These are phyloP conservation scores for Adansonia rubrostipa DNA, from an alignment of 441 rosid genomes.

Conservation along the genomic window DNA sequence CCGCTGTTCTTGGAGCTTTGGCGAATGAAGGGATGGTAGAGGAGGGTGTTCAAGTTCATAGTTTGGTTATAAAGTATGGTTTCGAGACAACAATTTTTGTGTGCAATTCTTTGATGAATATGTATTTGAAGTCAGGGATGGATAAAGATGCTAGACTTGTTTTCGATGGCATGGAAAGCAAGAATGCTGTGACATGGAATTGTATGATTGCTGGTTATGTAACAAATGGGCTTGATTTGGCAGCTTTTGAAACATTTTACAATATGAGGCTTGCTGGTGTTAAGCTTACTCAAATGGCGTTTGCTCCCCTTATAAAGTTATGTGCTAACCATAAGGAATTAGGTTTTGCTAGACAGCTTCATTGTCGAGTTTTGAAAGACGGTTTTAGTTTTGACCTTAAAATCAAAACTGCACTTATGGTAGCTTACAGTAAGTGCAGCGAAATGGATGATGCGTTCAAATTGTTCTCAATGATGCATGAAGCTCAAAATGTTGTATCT, in stretches of 20 bases:
- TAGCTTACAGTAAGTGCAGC: conserved; percentile 53
- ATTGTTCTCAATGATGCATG: conserved; percentile 40
- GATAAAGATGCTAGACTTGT: conserved; percentile 48
- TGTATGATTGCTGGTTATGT: conserved; percentile 59
- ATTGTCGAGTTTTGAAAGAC: conserved; percentile 47
- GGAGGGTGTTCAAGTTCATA: conserved; percentile 54
- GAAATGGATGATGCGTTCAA: conserved; percentile 50
- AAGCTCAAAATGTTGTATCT: conserved; percentile 47
- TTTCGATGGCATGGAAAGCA: conserved; percentile 48
- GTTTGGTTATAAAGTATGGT: conserved; percentile 53
- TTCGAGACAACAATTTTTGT: conserved; percentile 42
- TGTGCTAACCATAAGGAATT: conserved; percentile 54
- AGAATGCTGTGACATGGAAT: conserved; percentile 65
- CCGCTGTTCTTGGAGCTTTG: conserved; percentile 61
- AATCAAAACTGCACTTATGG: conserved; percentile 53
- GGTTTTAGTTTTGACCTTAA: conserved; percentile 52
- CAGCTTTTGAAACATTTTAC: conserved; percentile 51
- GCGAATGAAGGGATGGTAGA: conserved; percentile 45
- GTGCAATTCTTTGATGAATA: conserved; percentile 59
- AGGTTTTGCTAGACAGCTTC: conserved; percentile 56
- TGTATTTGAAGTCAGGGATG: conserved; percentile 54
- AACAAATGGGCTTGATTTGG: conserved; percentile 51
- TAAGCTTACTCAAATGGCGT: conserved; percentile 48
- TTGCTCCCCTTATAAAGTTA: conserved; percentile 53
- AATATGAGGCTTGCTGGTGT: conserved; percentile 51